Percentiles rank a stretch among this genome's conserved stretches.
Conservation (phyloP, 176 grass and related monocot genomes). For the Rhynchospora pubera region DNA sequence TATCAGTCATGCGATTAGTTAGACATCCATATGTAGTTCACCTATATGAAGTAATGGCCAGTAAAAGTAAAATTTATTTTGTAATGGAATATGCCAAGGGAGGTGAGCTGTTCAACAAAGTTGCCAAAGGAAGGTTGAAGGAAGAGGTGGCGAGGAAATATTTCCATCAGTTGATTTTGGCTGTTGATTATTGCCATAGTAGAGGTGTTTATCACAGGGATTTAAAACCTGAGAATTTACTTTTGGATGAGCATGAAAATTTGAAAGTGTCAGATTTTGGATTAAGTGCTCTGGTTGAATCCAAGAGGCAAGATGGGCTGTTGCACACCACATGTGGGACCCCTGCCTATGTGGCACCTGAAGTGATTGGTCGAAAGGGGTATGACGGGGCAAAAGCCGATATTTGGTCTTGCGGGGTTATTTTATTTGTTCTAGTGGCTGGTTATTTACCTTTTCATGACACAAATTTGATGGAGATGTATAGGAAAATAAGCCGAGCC, state of each 20-base stretch:
- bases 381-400: conserved; percentile 89
- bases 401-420: conserved; percentile 87
- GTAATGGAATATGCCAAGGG: conserved; percentile 91
- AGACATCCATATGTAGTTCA: conserved; percentile 83
- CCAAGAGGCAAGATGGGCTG: conserved; percentile 66
- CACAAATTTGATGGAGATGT: conserved; percentile 90
- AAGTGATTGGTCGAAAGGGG: conserved; percentile 71
- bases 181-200: conserved; percentile 88
- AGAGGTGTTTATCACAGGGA: conserved; percentile 89
- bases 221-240: conserved; percentile 87
- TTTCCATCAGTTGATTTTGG: conserved; percentile 84
- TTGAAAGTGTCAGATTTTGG: conserved; percentile 98
- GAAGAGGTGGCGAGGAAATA: conserved; percentile 68
- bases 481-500: conserved; percentile 66
- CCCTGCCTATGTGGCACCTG: conserved; percentile 92
- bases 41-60: conserved; percentile 90
- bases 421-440: conserved; percentile 81
- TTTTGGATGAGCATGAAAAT: conserved; percentile 82
- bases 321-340: conserved; percentile 92
- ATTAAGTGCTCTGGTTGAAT: conserved; percentile 74
- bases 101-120: conserved; percentile 85
- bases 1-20: conserved; percentile 84
- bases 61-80: conserved; percentile 89
- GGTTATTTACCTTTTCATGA: conserved; percentile 96
- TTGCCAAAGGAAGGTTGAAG: conserved; percentile 64